Evolutionary conservation across 305 asterid species (phyloP), one percentile per base, ranked within the genome.

Genomic region (Plantago lanceolata): DNA sequence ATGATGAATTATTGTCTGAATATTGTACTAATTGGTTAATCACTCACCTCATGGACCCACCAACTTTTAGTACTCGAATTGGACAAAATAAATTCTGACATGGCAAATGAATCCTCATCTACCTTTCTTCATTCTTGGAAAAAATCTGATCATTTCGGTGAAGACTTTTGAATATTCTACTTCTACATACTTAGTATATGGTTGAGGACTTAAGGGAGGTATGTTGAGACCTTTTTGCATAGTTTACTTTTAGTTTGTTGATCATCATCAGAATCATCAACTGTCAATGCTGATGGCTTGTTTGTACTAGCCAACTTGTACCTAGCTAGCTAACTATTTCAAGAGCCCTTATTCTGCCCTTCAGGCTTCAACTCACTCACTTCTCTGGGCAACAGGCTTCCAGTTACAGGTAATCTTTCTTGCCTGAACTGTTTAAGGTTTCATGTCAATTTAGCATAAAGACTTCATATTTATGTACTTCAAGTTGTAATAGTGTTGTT

Each of bases 241-340:
- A 35, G 44, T 35, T 35, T 35, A 35, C 44, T 35, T 35, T 35
- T 35, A 6, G 13, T 35, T 35, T 35, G 7, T 31, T 31, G 35
- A 5, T 31, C 35, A 31, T 4, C 7, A 8, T 35, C 13, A 0
- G 6, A 35, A 35, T 35, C 7, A 33, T 33, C 4, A 29, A 21
- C 18, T 54, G 19, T 26, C 35, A 55, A 55, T 55, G 44, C 6
- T 28, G 60, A 15, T 37, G 17, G 59, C 43, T 26, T 55, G 33
- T 33, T 54, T 20, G 35, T 55, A 55, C 31, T 28, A 28, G 60
- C 28, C 44, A 55, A 55, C 60, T 40, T 40, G 45, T 3, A 40
- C 15, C 45, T 11, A 40, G 45, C 45, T 11, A 40, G 15, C 45
- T 40, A 9, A 15, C 45, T 11, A 40, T 40, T 40, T 8, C 9